Base-by-base conservation (phyloP, 177 flowering plant genomes). In the Tripterygium wilfordii region DNA sequence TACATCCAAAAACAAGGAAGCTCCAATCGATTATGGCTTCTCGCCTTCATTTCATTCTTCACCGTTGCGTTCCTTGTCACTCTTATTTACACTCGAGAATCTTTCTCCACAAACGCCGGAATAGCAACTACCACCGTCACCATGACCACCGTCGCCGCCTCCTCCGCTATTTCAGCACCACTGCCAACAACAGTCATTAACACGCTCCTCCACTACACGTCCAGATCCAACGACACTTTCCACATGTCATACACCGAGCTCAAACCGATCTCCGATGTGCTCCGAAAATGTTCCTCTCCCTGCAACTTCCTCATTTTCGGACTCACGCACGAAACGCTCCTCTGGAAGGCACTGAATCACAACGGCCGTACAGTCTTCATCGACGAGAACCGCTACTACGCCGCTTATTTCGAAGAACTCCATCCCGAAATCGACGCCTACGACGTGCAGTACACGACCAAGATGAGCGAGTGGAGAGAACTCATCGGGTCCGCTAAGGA, bases 251-350 rank as follows among this genome's bases (percentile, higher is more conserved):
- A 54, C 36, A 18, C 70, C 3, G 96, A 91, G 42, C 58, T 83
- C 22, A 77, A 74, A n/a, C 58, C 67, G n/a, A 75, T 88, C 28
- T 53, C 90, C 7, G 72, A 72, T 29, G 81, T 69, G 24, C 69
- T 91, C 49, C 63, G 73, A 10, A 67, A 63, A 31, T 79, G 86
- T 61, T 50, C 80, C 0, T 21, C 73, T 9, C 94, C 98, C 0
- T 88, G 96, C 42, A 91, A 85, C 46, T 57, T 91, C 55, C 80
- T 91, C 10, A 62, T 91, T 3, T 91, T 91, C 53, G 98, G 98
- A n/a, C 79, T 91, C 19, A 76, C 86, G 2, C 80, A 57, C 27
- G 98, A 91, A 38, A 74, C 82, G 42, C 80, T 77, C 5, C 74
- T 91, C 27, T 91, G 98, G 98, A 71, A 70, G 46, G 70, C 98